These are phyloP conservation scores for Achaetomium macrosporum DNA, from an alignment of 2,329 filamentous ascomycete genomes.

Conservation along the genomic window DNA sequence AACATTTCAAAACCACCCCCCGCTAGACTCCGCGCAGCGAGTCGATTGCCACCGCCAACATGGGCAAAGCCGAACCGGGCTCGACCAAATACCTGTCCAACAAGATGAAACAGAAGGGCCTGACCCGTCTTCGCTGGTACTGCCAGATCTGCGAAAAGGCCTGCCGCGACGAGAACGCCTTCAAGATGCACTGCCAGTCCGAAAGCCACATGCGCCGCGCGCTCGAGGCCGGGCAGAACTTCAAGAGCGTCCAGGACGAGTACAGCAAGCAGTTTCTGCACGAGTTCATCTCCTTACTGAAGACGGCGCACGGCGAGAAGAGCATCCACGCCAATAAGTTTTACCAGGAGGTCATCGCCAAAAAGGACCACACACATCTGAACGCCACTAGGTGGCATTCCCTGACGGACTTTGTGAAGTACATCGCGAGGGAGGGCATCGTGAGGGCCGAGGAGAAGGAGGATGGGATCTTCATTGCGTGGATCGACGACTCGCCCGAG, in stretches of 20 bases:
- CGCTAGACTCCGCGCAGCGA: slow-evolving; percentile 23
- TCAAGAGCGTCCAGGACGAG: slow-evolving; percentile 76
- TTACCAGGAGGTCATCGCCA: slow-evolving; percentile 88
- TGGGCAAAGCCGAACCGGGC: slow-evolving; percentile 90
- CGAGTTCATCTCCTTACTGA: slow-evolving; percentile 71
- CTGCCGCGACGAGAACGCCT: slow-evolving; percentile 77
- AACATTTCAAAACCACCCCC: background rate
- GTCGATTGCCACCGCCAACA: slow-evolving; percentile 40
- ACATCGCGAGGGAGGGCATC: slow-evolving; percentile 78
- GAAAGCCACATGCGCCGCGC: slow-evolving; percentile 89
- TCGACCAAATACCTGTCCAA: slow-evolving; percentile 88
- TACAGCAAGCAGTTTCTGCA: slow-evolving; percentile 75
- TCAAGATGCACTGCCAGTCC: slow-evolving; percentile 80
- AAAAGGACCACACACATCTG: slow-evolving; percentile 88
- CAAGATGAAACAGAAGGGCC: slow-evolving; percentile 76
- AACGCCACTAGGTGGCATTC: slow-evolving; percentile 86
- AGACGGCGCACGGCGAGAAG: slow-evolving; percentile 87
- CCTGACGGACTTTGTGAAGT: slow-evolving; percentile 84
- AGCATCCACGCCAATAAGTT: slow-evolving; percentile 84
- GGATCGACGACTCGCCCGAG: slow-evolving; percentile 88
- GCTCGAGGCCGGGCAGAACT: slow-evolving; percentile 78
- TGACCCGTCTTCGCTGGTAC: slow-evolving; percentile 73
- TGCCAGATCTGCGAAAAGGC: slow-evolving; percentile 32
- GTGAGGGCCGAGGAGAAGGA: slow-evolving; percentile 84
- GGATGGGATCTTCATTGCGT: slow-evolving; percentile 79